A percentile compares a stretch with the other conserved stretches of the same genome.
These are phyloP conservation scores for Rhipidocladum racemiflorum DNA, from an alignment of 176 grass and related monocot species.

Conservation along the genomic window DNA sequence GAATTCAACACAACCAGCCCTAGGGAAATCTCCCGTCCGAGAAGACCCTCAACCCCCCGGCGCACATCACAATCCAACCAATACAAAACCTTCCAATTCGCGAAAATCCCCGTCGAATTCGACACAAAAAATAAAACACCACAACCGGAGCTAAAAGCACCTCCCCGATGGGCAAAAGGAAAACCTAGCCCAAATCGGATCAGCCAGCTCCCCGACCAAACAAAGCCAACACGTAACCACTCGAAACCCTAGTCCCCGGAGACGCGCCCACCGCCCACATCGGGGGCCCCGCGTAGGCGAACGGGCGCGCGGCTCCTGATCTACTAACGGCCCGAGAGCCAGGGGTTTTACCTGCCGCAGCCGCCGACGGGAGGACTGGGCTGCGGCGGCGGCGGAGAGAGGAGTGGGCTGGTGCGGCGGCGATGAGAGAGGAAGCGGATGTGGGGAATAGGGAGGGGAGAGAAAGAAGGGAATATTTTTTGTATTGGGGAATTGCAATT, in stretches of 20 bases:
- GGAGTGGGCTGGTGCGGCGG: conserved; percentile 8
- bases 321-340: neutral
- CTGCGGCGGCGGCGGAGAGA: conserved; percentile 4
- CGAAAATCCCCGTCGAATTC: neutral
- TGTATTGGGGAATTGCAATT: conserved; percentile 54
- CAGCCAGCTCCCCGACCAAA: neutral
- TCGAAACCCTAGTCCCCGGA: conserved; percentile 35
- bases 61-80: neutral
- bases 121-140: neutral
- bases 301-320: conserved; percentile 19
- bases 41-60: neutral
- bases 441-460: neutral
- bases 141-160: neutral
- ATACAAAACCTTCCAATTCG: neutral
- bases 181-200: neutral
- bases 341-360: conserved; percentile 33
- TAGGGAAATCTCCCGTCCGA: neutral
- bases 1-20: neutral
- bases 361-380: neutral
- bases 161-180: neutral
- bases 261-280: neutral
- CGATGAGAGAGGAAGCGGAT: neutral
- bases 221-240: neutral
- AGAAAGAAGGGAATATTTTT: conserved; percentile 26
- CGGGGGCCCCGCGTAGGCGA: neutral